Base-by-base conservation (phyloP, 2,329 filamentous ascomycete species). In the Paracoccidioides brasiliensis region DNA sequence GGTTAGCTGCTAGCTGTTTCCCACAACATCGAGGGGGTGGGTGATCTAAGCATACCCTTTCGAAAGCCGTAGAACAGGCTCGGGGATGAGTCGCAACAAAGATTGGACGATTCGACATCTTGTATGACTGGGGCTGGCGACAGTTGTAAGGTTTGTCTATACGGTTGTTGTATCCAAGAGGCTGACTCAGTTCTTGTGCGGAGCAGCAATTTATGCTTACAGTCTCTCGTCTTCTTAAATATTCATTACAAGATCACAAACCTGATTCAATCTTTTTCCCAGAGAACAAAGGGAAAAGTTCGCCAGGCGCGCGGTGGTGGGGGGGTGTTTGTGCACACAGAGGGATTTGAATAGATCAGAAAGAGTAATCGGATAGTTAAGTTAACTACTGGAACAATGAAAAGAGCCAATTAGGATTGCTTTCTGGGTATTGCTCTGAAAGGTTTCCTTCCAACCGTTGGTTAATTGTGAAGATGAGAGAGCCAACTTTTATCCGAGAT, bases 11-110 rank as follows among this genome's bases (percentile, higher is more conserved):
- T 42, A 33, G 9, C 42, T 41, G 8, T 10, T 5, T 14, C 10
- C 3, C 30, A 52, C 44, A 38, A 55, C 41, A 43, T 10, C n/a
- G 41, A 14, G 40, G 48, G 12, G 15, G 7, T 6, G 32, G 12
- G 35, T 2, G 50, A n/a, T 37, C 30, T 7, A 5, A 32, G 74
- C 79, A 67, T 78, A 94, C 91, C 72, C 91, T 80, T 77, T 98
- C 93, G 75, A 97, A 98, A 35, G 93, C 93, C 51, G 93, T 97
- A 56, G 90, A 96, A 76, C 90, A 96, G 61, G 91, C 89, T 72
- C 93, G 80, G 40, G 93, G 93, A 73, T 97, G 91, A 64, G 93
- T 97, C 56, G 85, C 89, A 66, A 93, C 84, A 70, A 97, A 97
- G 70, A 97, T 88, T 42, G 88, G 86, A 68, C 84, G 93, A 70